These are phyloP conservation scores for Allantophomopsis cytisporea DNA, from an alignment of 2,329 filamentous ascomycete species.

Conservation along the genomic window DNA sequence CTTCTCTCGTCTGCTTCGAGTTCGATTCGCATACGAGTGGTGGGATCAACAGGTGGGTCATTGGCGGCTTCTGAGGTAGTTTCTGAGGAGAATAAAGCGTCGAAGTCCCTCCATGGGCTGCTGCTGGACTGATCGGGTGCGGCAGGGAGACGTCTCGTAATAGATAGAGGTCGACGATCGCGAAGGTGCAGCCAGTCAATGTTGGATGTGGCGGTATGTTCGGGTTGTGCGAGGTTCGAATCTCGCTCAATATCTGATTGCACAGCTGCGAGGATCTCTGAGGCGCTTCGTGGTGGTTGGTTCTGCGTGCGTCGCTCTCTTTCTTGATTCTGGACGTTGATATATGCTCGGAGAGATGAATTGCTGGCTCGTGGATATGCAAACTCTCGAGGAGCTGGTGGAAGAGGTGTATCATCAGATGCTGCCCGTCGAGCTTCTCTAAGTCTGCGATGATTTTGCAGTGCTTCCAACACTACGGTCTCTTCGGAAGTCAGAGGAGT, in stretches of 20 bases:
- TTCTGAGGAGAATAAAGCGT: constrained; percentile 22
- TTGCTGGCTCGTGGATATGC: constrained; percentile 8
- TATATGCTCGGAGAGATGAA: constrained; percentile 17
- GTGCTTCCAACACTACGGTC: constrained; percentile 39
- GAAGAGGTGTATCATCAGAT: not conserved
- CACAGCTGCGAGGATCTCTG: constrained; percentile 10
- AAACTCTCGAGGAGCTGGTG: constrained; percentile 4
- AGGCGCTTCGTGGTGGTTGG: constrained; percentile 11
- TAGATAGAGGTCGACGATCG: not conserved
- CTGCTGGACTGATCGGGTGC: constrained; percentile 13
- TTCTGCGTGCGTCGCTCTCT: constrained; percentile 12
- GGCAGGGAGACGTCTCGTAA: constrained; percentile 8
- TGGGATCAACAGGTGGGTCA: constrained; percentile 9
- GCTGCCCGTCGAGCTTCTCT: constrained; percentile 7
- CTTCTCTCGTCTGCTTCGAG: constrained; percentile 15
- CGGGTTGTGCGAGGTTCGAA: not conserved
- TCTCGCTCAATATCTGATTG: constrained; percentile 1
- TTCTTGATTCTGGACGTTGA: constrained; percentile 20
- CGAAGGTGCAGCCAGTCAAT: not conserved
- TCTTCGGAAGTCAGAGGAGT: constrained; percentile 32
- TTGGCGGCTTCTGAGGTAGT: constrained; percentile 10
- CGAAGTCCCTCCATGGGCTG: constrained; percentile 26
- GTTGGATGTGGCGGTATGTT: not conserved
- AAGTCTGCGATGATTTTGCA: constrained; percentile 31
- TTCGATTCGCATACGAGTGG: constrained; percentile 12